Percentiles rank a stretch among this genome's conserved stretches.
Evolutionary conservation across 257 asterid genomes (phyloP).

Genomic region (Fraxinus americana): DNA sequence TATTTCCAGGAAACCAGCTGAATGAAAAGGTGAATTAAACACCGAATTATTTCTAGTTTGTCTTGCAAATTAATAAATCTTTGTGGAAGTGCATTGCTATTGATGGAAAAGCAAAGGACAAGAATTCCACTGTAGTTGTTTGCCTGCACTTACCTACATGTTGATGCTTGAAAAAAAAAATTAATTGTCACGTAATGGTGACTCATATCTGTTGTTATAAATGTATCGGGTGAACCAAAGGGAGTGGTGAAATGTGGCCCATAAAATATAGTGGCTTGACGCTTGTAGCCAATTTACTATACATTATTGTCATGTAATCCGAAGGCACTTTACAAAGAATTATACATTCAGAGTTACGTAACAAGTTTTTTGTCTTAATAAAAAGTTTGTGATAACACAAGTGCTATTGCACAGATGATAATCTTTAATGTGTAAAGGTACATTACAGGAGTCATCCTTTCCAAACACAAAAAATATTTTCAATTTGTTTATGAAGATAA

Average conservation of each 20-base stretch:
- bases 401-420: neutral
- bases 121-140: slow-evolving; percentile 7
- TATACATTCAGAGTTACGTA: neutral
- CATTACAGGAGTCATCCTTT: neutral
- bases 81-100: slow-evolving; percentile 3
- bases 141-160: neutral
- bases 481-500: neutral
- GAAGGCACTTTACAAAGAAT: neutral
- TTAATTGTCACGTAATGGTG: neutral
- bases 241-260: neutral
- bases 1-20: slow-evolving; percentile 65
- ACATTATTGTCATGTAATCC: neutral
- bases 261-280: neutral
- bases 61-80: slow-evolving; percentile 8
- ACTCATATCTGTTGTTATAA: neutral
- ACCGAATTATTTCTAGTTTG: slow-evolving; percentile 16
- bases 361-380: neutral
- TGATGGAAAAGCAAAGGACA: neutral
- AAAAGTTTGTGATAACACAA: neutral
- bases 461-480: neutral
- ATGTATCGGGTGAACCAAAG: neutral
- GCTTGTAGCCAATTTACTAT: neutral
- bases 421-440: neutral
- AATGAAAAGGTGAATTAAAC: slow-evolving; percentile 49
- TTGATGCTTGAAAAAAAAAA: neutral